Percentiles rank a stretch among this genome's conserved stretches.
These are phyloP conservation scores for Botrytis sinoallii DNA, from an alignment of 2,329 filamentous ascomycete genomes.

Conservation along the genomic window DNA sequence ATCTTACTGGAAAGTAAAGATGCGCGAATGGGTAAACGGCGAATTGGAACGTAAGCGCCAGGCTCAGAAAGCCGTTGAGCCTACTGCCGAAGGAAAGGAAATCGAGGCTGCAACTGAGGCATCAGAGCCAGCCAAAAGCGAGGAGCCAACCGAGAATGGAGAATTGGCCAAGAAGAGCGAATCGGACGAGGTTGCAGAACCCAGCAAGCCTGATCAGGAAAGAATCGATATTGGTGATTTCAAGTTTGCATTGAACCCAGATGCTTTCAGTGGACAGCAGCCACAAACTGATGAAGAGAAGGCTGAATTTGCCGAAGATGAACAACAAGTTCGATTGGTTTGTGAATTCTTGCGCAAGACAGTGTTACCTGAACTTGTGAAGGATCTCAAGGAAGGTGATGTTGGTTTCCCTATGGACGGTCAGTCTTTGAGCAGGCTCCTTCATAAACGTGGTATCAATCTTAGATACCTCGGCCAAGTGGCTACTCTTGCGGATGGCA, in stretches of 20 bases:
- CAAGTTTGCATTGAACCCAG: conserved; percentile 85
- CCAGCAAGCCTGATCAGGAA: conserved; percentile 43
- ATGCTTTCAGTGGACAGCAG: conserved; percentile 88
- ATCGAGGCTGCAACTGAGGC: not conserved
- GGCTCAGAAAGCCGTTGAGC: conserved; percentile 33
- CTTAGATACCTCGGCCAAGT: conserved; percentile 90
- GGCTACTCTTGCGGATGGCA: conserved; percentile 65
- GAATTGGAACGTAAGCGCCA: conserved; percentile 66
- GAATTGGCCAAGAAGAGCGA: not conserved
- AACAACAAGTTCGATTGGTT: conserved; percentile 81
- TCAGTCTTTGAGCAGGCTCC: conserved; percentile 78
- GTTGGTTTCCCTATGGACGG: conserved; percentile 98
- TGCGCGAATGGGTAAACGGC: conserved; percentile 82
- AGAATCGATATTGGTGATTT: conserved; percentile 85
- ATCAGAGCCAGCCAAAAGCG: conserved; percentile 10
- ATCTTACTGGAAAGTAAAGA: conserved; percentile 76
- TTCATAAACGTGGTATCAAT: conserved; percentile 98
- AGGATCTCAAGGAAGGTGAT: conserved; percentile 86
- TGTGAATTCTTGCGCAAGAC: conserved; percentile 74
- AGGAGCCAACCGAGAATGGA: conserved; percentile 2
- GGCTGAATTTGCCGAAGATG: conserved; percentile 75
- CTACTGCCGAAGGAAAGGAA: not conserved
- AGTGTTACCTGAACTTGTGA: conserved; percentile 79
- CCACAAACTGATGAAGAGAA: conserved; percentile 91
- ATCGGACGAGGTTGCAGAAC: conserved; percentile 28